phyloP scores from a whole-genome alignment of 2,329 filamentous ascomycete genomes.

The Sporothrix curviconia region DNA sequence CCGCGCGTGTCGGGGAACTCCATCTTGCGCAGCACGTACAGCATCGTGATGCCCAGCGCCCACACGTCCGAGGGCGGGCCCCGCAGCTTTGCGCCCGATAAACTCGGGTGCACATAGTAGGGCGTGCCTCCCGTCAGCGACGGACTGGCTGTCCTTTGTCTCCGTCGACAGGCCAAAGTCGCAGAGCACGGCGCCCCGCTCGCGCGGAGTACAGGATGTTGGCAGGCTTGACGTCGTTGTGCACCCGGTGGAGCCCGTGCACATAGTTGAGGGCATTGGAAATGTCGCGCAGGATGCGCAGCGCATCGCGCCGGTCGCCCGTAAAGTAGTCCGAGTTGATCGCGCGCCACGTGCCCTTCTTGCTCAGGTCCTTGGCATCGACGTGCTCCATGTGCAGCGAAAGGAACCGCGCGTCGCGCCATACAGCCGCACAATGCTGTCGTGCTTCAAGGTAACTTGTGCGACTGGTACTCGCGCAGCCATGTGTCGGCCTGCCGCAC shows the following conservation, averaged over 20 bases:
- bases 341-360: constrained; percentile 43
- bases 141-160: constrained; percentile 37
- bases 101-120: constrained; percentile 57
- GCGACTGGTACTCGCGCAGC: constrained; percentile 51
- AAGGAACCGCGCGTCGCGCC: constrained; percentile 53
- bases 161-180: constrained; percentile 53
- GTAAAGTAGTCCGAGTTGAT: constrained; percentile 42
- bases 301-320: constrained; percentile 43
- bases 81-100: constrained; percentile 47
- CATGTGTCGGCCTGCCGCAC: constrained; percentile 55
- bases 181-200: constrained; percentile 53
- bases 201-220: constrained; percentile 55
- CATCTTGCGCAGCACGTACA: constrained; percentile 52
- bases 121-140: constrained; percentile 51
- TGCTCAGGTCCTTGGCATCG: constrained; percentile 48
- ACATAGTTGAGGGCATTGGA: constrained; percentile 49
- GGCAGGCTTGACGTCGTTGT: constrained; percentile 58
- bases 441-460: constrained; percentile 48
- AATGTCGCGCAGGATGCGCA: constrained; percentile 49
- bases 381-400: constrained; percentile 58
- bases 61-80: constrained; percentile 52
- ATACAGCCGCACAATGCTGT: constrained; percentile 52
- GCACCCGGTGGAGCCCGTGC: constrained; percentile 46
- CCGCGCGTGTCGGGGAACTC: constrained; percentile 49
- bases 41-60: constrained; percentile 55